Percentiles rank a stretch among this genome's conserved stretches.
Evolutionary conservation across 106 monocot species (phyloP).

Genomic region (Amphibolis antarctica): DNA sequence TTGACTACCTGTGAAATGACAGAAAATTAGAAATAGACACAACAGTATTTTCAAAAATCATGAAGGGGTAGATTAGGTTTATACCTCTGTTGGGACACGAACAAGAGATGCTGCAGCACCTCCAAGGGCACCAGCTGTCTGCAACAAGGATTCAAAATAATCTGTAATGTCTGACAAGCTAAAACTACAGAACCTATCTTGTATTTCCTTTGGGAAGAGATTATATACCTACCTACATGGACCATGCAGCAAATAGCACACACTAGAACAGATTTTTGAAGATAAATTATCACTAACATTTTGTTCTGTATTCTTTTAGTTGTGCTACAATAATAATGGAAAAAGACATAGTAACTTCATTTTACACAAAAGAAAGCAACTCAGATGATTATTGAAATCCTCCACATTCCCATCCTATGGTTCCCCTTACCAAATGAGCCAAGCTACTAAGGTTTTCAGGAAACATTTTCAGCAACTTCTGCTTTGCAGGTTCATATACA

Average conservation of each 20-base stretch:
- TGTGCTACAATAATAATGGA: too few relatives aligned
- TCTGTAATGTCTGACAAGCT: neutral
- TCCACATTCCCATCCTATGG: neutral
- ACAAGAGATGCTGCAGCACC: slow-evolving; percentile 85
- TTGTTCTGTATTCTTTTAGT: too few relatives aligned
- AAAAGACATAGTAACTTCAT: too few relatives aligned
- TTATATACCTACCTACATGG: neutral
- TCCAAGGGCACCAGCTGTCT: slow-evolving; percentile 91
- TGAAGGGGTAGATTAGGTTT: neutral
- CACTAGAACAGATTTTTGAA: neutral
- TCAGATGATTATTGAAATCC: neutral
- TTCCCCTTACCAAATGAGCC: slow-evolving; percentile 86
- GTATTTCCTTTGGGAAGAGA: neutral
- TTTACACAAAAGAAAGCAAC: neutral
- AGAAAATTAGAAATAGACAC: slow-evolving; percentile 1
- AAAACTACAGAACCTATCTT: neutral
- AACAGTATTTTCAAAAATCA: neutral
- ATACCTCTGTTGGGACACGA: slow-evolving; percentile 96
- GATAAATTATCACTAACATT: neutral
- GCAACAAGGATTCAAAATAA: slow-evolving; percentile 1
- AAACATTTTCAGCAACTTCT: slow-evolving; percentile 58
- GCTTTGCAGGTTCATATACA: slow-evolving; percentile 89
- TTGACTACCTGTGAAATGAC: slow-evolving; percentile 66
- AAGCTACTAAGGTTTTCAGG: slow-evolving; percentile 86
- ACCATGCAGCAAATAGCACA: neutral